Evolutionary conservation across 768 basidiomycete species (phyloP).

Genomic region (Boletus vinaceobasis): DNA sequence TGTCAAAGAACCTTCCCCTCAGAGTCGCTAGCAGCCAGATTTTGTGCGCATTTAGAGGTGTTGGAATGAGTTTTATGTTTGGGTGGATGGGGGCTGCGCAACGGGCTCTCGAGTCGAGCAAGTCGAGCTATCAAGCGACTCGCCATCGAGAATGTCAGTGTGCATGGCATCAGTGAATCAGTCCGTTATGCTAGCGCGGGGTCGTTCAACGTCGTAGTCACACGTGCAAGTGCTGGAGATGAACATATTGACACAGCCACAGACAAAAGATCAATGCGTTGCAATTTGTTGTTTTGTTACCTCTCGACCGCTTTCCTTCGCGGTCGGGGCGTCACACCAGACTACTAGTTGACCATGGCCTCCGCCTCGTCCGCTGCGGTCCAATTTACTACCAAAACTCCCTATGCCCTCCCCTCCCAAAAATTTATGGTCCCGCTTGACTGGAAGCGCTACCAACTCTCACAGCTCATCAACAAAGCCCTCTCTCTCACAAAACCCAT

Average conservation of each 20-base stretch:
- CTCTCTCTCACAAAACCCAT: conserved; percentile 60
- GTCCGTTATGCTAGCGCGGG: neutral
- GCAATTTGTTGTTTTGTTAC: neutral
- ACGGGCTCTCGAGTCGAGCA: no score
- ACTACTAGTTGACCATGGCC: neutral
- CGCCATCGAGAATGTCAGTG: neutral
- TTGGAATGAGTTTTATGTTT: no score
- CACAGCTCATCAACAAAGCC: conserved; percentile 94
- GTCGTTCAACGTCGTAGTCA: no score
- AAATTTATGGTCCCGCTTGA: conserved; percentile 89
- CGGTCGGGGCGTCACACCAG: no score
- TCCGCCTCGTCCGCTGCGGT: conserved; percentile 13
- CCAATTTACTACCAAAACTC: conserved; percentile 18
- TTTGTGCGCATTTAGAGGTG: no score
- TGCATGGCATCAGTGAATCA: no score
- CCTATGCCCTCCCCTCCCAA: conserved; percentile 48
- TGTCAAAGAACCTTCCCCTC: no score
- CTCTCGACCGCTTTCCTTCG: no score
- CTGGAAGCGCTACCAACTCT: conserved; percentile 96
- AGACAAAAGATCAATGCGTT: no score
- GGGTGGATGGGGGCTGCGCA: no score
- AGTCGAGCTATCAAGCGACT: neutral
- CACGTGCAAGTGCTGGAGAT: neutral
- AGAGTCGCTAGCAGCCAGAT: no score
- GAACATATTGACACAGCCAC: neutral